Conservation (phyloP, 805 yeast genomes). For the Ogataea sp. region DNA sequence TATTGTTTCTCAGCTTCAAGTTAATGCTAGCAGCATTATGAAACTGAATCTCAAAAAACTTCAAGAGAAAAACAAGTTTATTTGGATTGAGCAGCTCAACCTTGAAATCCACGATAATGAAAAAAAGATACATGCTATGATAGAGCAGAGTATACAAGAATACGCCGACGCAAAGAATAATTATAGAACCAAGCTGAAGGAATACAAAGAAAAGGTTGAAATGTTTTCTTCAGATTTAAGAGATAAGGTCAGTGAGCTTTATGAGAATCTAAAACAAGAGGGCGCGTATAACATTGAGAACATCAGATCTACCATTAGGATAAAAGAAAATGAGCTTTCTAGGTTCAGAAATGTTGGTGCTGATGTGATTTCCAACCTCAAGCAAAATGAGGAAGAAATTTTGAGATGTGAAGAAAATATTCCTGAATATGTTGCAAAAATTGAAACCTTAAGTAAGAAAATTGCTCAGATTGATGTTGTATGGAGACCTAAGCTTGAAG, state of each 20-base stretch:
- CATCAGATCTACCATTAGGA: conserved; percentile 29
- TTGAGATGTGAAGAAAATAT: conserved; percentile 28
- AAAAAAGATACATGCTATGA: not conserved
- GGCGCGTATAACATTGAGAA: conserved; percentile 15
- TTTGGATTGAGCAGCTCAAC: not conserved
- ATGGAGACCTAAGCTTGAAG: conserved; percentile 60
- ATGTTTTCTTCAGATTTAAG: not conserved
- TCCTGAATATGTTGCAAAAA: conserved; percentile 26
- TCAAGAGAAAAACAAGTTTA: not conserved
- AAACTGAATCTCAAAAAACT: too few species aligned
- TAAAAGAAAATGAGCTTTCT: conserved; percentile 33
- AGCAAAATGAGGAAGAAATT: conserved; percentile 31
- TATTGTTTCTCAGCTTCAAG: too few species aligned
- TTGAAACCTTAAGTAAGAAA: conserved; percentile 29
- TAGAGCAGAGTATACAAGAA: not conserved
- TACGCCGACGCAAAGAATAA: conserved; percentile 8
- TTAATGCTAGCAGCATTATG: too few species aligned
- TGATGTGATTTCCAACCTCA: conserved; percentile 20
- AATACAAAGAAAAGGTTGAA: conserved; percentile 2
- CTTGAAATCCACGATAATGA: not conserved
- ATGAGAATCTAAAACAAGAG: not conserved
- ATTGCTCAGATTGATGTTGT: conserved; percentile 21
- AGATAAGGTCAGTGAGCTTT: not conserved
- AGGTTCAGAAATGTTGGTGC: conserved; percentile 19
- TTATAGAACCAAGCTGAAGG: conserved; percentile 5